Conservation (phyloP, 164 flowering plant genomes). For the Saururus chinensis region DNA sequence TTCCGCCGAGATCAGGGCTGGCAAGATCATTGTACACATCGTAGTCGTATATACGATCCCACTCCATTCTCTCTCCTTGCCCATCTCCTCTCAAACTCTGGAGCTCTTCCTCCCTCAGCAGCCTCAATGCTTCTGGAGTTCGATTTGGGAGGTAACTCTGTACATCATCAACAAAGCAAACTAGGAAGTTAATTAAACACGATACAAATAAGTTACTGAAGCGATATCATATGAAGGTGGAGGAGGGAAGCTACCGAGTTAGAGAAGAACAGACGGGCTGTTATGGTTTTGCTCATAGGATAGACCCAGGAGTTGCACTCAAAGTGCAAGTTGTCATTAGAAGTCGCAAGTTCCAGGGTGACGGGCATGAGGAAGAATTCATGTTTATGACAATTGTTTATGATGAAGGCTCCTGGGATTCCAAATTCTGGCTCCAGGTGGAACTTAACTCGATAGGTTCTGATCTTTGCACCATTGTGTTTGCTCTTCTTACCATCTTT, state of each 20-base stretch:
- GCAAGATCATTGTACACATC: conserved; percentile 79
- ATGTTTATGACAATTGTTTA: conserved; percentile 25
- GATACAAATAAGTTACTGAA: not conserved
- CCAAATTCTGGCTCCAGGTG: conserved; percentile 29
- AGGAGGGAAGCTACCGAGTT: conserved; percentile 38
- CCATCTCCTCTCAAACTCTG: conserved; percentile 60
- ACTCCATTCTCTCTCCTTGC: conserved; percentile 49
- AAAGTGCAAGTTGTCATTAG: conserved; percentile 20
- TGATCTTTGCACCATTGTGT: conserved; percentile 7
- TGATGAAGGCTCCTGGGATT: conserved; percentile 38
- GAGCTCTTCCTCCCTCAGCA: conserved; percentile 57
- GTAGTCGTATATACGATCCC: conserved; percentile 89
- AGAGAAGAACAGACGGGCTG: conserved; percentile 37
- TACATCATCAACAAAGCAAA: not conserved
- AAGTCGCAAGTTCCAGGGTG: conserved; percentile 10
- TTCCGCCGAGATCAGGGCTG: conserved; percentile 42
- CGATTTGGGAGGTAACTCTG: conserved; percentile 66
- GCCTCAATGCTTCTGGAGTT: conserved; percentile 45
- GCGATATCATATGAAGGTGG: conserved; percentile 13
- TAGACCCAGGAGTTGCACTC: conserved; percentile 57
- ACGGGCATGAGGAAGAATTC: conserved; percentile 31
- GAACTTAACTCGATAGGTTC: conserved; percentile 17
- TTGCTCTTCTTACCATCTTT: conserved; percentile 20
- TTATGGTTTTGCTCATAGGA: conserved; percentile 20
- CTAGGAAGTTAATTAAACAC: not conserved